Percentiles rank a stretch among this genome's conserved stretches.
Conservation (phyloP, 2,329 filamentous ascomycete species). For the Phaeosphaeriaceae sp. region DNA sequence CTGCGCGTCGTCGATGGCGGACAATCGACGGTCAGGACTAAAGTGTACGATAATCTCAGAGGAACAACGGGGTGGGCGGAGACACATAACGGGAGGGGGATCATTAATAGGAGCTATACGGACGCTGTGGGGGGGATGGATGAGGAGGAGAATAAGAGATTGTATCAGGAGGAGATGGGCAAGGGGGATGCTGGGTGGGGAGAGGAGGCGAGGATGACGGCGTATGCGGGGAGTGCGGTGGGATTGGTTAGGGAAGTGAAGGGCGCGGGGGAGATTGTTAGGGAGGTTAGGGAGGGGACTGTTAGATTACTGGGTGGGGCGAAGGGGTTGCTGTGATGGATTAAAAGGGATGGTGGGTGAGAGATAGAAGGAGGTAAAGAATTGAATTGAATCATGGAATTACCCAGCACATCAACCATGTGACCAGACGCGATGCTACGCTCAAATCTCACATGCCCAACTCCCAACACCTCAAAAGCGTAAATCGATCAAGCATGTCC, state of each 20-base stretch:
- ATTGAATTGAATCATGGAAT: too few species aligned
- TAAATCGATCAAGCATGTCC: conserved; percentile 32
- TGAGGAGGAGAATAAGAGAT: conserved; percentile 53
- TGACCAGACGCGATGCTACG: neutral
- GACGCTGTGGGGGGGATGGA: conserved; percentile 51
- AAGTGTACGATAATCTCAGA: conserved; percentile 61
- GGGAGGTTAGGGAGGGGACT: conserved; percentile 54
- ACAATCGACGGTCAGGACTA: conserved; percentile 58
- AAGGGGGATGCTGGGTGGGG: conserved; percentile 63
- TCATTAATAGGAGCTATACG: conserved; percentile 63
- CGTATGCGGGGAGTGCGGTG: conserved; percentile 69
- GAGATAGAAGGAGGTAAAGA: too few species aligned
- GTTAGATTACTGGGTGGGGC: conserved; percentile 36
- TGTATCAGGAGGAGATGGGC: conserved; percentile 58
- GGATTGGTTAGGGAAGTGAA: conserved; percentile 63
- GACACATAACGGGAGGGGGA: conserved; percentile 64
- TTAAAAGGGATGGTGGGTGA: too few species aligned
- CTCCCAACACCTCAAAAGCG: too few species aligned
- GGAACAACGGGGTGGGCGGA: conserved; percentile 67
- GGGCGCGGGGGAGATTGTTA: conserved; percentile 61
- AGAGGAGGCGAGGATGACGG: conserved; percentile 61
- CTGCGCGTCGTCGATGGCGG: conserved; percentile 60
- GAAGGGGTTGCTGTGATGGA: neutral
- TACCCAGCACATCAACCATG: too few species aligned
- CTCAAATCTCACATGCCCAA: neutral